Conservation (phyloP, 257 asterid species). For the Primulina eburnea region DNA sequence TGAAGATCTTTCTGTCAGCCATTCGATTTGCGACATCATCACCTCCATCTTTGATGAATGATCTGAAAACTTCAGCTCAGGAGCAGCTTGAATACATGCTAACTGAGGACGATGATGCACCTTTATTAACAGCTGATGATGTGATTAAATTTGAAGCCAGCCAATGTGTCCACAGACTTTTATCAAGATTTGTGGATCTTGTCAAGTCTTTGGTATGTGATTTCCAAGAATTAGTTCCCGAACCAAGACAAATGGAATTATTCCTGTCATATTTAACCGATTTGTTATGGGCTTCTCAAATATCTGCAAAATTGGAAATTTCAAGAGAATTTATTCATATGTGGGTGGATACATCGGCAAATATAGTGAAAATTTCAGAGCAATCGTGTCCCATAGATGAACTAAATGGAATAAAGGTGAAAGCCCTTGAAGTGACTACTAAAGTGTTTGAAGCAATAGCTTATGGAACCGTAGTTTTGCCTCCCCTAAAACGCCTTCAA, state of each 20-base stretch:
- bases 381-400: slow-evolving; percentile 27
- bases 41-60: slow-evolving; percentile 46
- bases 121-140: slow-evolving; percentile 56
- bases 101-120: slow-evolving; percentile 88
- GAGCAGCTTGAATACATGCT: slow-evolving; percentile 89
- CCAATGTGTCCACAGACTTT: slow-evolving; percentile 37
- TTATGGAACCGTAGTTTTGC: slow-evolving; percentile 52
- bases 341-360: slow-evolving; percentile 64
- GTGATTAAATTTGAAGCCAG: slow-evolving; percentile 51
- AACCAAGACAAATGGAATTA: slow-evolving; percentile 32
- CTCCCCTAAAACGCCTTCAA: slow-evolving; percentile 44
- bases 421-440: slow-evolving; percentile 55
- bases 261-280: slow-evolving; percentile 47
- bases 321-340: slow-evolving; percentile 46
- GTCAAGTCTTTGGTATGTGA: slow-evolving; percentile 45
- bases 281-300: slow-evolving; percentile 71
- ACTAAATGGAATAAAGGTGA: slow-evolving; percentile 35
- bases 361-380: slow-evolving; percentile 40
- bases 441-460: slow-evolving; percentile 68
- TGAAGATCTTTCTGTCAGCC: slow-evolving; percentile 58
- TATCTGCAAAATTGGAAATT: slow-evolving; percentile 58
- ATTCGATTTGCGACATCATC: slow-evolving; percentile 73
- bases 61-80: slow-evolving; percentile 73
- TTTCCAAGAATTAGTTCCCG: slow-evolving; percentile 36
- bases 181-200: slow-evolving; percentile 42